Evolutionary conservation across 2,329 filamentous ascomycete species (phyloP), one percentile per base, ranked within the genome.

Genomic region (Pseudohalonectria lignicola): DNA sequence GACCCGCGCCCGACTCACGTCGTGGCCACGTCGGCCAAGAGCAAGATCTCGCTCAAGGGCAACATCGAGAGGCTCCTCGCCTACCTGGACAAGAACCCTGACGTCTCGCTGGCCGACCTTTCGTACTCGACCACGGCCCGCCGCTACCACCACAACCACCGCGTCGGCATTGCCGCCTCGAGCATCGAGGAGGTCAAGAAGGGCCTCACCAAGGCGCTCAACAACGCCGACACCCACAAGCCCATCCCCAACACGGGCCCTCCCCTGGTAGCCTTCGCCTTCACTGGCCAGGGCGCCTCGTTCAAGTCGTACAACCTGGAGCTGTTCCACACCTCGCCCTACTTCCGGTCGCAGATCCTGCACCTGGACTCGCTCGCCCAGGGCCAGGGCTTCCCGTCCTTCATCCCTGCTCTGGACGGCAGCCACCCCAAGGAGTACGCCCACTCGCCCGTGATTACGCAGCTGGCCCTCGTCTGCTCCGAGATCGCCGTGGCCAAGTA

Each of bases 81-180:
- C 5, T 71, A 63, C 39, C 50, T 73, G 32, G 55, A 60, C 29
- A 51, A 51, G 5, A 31, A 53, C 42, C 53, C 61, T 1, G 46
- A 59, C 9, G 40, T 53, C 0, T 53, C 55, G 5, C 49, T 75
- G 9, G 45, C 56, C 6, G 57, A 65, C 43, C 51, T 78, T 3
- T 60, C 69, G 1, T 77, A 77, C 49, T 73, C 71, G 0, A 67
- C 66, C 3, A 74, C 70, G 3, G 72, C 72, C 5, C 56, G 67
- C 1, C 53, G 62, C 2, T 48, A 52, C 5, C 62, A 66, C 33
- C 43, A 51, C 37, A 43, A 43, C 38, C 39, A 55, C 34, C 48
- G 60, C 11, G 45, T 61, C 45, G 47, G 50, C 5, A 44, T 48
- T 1, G 36, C 47, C 4, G 46, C 46, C 7, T 13, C 26, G 15